Evolutionary conservation across 2,329 filamentous ascomycete species (phyloP).

Genomic region (Colletotrichum sp.): DNA sequence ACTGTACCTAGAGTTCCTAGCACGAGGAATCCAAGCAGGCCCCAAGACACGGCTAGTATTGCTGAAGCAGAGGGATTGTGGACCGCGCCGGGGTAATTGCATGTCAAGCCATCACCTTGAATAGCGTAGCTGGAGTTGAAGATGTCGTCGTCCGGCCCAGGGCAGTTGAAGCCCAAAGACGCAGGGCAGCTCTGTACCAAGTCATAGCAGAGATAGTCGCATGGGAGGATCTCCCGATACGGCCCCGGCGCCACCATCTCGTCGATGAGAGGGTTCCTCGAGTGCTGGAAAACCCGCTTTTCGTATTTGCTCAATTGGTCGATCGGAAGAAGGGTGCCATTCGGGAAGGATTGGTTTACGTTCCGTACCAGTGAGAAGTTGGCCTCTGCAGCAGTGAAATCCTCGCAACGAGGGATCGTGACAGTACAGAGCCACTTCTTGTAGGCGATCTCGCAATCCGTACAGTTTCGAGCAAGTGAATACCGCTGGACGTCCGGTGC

Average conservation of each 20-base stretch:
- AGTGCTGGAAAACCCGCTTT: constrained; percentile 53
- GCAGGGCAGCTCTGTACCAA: constrained; percentile 87
- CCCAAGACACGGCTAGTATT: constrained; percentile 26
- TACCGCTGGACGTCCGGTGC: constrained; percentile 76
- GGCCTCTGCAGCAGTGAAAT: constrained; percentile 66
- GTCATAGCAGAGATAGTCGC: constrained; percentile 84
- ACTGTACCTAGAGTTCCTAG: neutral
- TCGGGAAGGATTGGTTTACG: constrained; percentile 71
- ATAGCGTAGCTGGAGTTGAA: constrained; percentile 53
- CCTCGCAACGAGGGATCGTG: constrained; percentile 88
- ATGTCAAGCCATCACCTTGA: constrained; percentile 40
- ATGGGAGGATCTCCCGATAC: constrained; percentile 92
- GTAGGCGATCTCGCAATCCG: constrained; percentile 80
- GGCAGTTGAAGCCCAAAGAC: constrained; percentile 77
- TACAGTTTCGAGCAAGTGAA: constrained; percentile 79
- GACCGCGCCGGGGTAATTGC: constrained; percentile 67
- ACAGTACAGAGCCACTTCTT: constrained; percentile 96
- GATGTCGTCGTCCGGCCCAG: constrained; percentile 41
- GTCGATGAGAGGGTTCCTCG: constrained; percentile 78
- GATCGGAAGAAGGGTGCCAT: constrained; percentile 62
- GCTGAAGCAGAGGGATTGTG: constrained; percentile 48
- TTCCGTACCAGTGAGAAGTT: constrained; percentile 64
- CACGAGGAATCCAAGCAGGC: constrained; percentile 11
- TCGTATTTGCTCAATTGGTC: constrained; percentile 32
- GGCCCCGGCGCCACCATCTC: constrained; percentile 76